Conservation (phyloP, 495 filamentous ascomycete genomes). For the Sordaria brevicollis region DNA sequence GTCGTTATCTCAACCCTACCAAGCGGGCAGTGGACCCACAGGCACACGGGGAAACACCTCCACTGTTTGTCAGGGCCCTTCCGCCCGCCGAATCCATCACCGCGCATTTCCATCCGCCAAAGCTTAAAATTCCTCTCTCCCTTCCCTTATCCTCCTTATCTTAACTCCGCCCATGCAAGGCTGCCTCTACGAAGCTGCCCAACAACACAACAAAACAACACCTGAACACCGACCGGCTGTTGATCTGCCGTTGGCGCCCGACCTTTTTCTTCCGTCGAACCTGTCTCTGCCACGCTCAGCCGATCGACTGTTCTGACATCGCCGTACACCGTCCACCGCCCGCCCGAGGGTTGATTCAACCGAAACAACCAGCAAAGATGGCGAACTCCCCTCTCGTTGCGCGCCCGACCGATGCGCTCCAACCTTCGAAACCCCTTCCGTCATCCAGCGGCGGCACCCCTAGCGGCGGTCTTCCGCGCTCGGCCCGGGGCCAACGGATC, state of each 20-base stretch:
- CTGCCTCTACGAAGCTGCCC: neutral
- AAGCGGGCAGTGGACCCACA: neutral
- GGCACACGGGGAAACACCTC: neutral
- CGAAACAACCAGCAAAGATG: slow-evolving; percentile 22
- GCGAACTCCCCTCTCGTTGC: slow-evolving; percentile 18
- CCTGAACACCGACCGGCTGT: neutral
- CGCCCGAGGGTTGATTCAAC: neutral
- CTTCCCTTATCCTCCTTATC: neutral
- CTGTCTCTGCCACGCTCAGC: neutral
- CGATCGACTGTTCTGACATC: neutral
- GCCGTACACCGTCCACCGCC: neutral
- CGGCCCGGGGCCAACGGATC: slow-evolving; percentile 7
- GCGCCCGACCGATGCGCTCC: slow-evolving; percentile 10
- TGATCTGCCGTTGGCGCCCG: neutral
- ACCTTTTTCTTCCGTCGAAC: neutral
- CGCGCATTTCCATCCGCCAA: neutral
- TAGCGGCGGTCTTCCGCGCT: neutral
- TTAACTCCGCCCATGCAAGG: neutral
- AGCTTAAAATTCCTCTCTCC: neutral
- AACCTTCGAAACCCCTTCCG: slow-evolving; percentile 5
- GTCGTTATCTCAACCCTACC: neutral
- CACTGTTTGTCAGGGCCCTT: neutral
- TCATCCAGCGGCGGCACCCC: slow-evolving; percentile 20
- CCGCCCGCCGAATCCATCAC: neutral
- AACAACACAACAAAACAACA: neutral